Evolutionary conservation across 345 rosid species (phyloP), one percentile per base, ranked within the genome.

Genomic region (Bruguiera parviflora): DNA sequence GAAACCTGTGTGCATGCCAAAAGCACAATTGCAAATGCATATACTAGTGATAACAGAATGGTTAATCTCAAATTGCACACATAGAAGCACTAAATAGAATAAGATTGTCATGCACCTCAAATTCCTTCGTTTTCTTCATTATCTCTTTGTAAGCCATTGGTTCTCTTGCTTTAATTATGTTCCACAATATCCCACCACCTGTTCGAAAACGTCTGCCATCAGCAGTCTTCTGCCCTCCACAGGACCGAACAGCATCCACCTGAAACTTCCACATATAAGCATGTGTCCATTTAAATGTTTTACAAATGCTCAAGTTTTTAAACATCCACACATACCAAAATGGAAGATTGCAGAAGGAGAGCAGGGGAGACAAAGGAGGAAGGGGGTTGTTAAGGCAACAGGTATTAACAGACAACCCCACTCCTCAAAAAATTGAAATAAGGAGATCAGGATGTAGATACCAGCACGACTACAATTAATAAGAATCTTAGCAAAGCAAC

Each of bases 221-320:
- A 75, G 89, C 92, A 53, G 99, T 95, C 84, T 75, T 86, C 85
- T 95, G 97, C 65, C 99, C 99, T 56, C 99, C 99, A 78, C 96
- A 90, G 55, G 84, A 78, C 85, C 86, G 96, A 68, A 92, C 71
- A 29, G 86, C 98, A 76, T 81, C 89, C 72, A 90, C 97, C 99
- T 95, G 70, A 67, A 68, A 72, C 35, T 15, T 72, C 55, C 18
- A 55, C 9, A 28, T 33, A 31, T 66, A 32, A 73, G 55, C 21
- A 59, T 32, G 57, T 58, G 49, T 10, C 19, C 33, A 25, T 46
- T 64, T 6, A 31, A 72, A 57, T 3, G 6, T 8, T 8, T 56
- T 22, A 56, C 4, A 3, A 27, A 22, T 10, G 7, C 28, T 22
- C 59, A 56, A 9, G 1, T 9, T 25, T 22, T 56, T 56, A 56